Evolutionary conservation across 208 protist species (phyloP).

Genomic region (Lotmaria passim): DNA sequence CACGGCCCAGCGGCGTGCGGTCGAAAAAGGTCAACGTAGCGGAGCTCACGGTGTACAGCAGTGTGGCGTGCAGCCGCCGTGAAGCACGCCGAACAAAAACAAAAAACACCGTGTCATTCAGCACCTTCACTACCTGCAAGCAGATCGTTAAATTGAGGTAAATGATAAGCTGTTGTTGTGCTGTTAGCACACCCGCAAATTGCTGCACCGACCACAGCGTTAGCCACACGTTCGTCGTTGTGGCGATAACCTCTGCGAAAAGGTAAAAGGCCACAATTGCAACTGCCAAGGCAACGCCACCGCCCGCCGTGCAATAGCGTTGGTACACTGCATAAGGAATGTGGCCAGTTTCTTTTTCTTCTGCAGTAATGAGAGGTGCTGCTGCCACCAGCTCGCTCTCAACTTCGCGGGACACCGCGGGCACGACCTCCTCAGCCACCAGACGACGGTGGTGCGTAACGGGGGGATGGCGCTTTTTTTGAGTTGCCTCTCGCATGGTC

Average conservation of each 20-base stretch:
- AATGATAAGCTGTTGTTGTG: constrained; percentile 24
- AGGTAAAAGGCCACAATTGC: constrained; percentile 37
- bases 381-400: constrained; percentile 7
- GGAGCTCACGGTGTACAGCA: no score
- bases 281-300: constrained; percentile 27
- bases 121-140: constrained; percentile 6
- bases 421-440: no score
- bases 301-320: constrained; percentile 46
- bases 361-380: constrained; percentile 45
- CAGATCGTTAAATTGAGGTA: constrained; percentile 21
- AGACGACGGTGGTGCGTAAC: no score
- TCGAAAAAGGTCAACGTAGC: no score
- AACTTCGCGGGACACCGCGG: no score
- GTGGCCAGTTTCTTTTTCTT: constrained; percentile 70
- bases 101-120: constrained; percentile 20
- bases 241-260: constrained; percentile 31
- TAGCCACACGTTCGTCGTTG: constrained; percentile 47
- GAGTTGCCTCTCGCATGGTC: no score
- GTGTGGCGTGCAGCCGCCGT: constrained; percentile 33
- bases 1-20: no score
- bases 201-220: constrained; percentile 59
- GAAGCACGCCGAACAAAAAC: constrained; percentile 38
- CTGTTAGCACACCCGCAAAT: constrained; percentile 23
- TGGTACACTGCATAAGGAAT: constrained; percentile 55
- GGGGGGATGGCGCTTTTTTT: no score